Evolutionary conservation across 805 yeast species (phyloP).

Genomic region (Yueomyces sp.): DNA sequence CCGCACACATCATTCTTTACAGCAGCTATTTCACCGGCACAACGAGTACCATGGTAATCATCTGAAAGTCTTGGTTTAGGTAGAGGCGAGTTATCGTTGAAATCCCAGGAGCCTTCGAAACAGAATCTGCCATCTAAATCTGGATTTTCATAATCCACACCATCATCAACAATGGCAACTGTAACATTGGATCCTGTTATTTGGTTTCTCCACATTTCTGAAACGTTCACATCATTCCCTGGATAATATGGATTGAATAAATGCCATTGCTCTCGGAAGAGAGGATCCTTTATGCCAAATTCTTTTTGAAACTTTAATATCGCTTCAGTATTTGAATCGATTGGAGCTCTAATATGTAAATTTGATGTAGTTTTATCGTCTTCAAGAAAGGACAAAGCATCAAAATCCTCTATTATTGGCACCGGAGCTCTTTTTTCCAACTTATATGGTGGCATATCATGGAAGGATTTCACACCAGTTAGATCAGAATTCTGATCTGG

Average conservation of each 20-base stretch:
- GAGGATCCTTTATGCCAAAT: slow-evolving; percentile 67
- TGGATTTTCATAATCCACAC: slow-evolving; percentile 66
- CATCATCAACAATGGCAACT: slow-evolving; percentile 89
- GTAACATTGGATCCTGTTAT: slow-evolving; percentile 73
- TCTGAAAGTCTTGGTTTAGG: slow-evolving; percentile 74
- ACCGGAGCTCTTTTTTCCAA: slow-evolving; percentile 49
- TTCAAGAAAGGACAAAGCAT: too few relatives aligned
- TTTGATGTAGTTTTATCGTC: too few relatives aligned
- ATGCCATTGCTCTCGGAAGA: slow-evolving; percentile 85
- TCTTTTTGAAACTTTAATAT: slow-evolving; percentile 34
- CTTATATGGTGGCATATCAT: slow-evolving; percentile 38
- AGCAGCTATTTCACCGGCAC: slow-evolving; percentile 95
- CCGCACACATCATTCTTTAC: slow-evolving; percentile 78
- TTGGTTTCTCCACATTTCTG: slow-evolving; percentile 72
- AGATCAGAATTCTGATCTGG: neutral
- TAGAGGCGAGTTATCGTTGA: slow-evolving; percentile 55
- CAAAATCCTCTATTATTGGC: slow-evolving; percentile 10
- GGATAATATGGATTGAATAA: slow-evolving; percentile 58
- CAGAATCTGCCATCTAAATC: slow-evolving; percentile 63
- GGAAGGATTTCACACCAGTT: slow-evolving; percentile 29
- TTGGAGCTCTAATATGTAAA: slow-evolving; percentile 10
- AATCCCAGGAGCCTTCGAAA: slow-evolving; percentile 85
- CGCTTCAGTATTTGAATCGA: slow-evolving; percentile 40
- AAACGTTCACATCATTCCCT: slow-evolving; percentile 77
- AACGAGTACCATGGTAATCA: slow-evolving; percentile 92